phyloP scores from a whole-genome alignment of 257 asterid genomes.

The Galeopsis tetrahit region DNA sequence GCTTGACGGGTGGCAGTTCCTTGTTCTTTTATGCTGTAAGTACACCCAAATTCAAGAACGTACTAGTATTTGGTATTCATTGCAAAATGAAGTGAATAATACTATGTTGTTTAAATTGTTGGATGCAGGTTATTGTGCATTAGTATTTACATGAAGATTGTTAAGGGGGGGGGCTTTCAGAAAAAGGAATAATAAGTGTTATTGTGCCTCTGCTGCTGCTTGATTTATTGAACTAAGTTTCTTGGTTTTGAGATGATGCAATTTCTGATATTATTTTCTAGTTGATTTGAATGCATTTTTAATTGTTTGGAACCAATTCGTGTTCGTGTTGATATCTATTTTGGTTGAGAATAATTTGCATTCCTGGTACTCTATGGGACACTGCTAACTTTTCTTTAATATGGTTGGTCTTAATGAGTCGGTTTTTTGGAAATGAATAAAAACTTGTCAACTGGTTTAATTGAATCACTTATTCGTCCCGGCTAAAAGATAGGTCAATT shows the following conservation, averaged over 20 bases:
- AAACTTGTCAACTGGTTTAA: neutral
- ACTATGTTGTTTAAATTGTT: neutral
- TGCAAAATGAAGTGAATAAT: constrained; percentile 10
- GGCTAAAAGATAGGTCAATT: no score
- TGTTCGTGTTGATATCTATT: constrained; percentile 35
- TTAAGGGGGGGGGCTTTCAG: neutral
- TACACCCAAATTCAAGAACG: neutral
- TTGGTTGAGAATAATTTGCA: constrained; percentile 38
- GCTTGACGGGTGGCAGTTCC: constrained; percentile 73
- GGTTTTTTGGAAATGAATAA: neutral
- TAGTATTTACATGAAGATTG: constrained; percentile 30
- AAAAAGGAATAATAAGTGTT: constrained; percentile 32
- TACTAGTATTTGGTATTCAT: neutral
- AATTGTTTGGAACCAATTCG: constrained; percentile 17
- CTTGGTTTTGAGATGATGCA: constrained; percentile 22
- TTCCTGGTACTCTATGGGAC: constrained; percentile 9
- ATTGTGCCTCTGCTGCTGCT: constrained; percentile 35
- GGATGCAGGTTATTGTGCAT: constrained; percentile 53
- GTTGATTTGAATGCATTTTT: constrained; percentile 33
- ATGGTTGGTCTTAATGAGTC: neutral
- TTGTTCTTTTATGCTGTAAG: constrained; percentile 52
- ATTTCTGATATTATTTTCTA: constrained; percentile 28
- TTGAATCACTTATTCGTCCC: neutral
- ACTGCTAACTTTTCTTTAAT: neutral
- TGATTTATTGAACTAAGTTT: constrained; percentile 34